Evolutionary conservation across 148 eudicot genomes (phyloP).

Genomic region (Tetragonia tetragonoides): DNA sequence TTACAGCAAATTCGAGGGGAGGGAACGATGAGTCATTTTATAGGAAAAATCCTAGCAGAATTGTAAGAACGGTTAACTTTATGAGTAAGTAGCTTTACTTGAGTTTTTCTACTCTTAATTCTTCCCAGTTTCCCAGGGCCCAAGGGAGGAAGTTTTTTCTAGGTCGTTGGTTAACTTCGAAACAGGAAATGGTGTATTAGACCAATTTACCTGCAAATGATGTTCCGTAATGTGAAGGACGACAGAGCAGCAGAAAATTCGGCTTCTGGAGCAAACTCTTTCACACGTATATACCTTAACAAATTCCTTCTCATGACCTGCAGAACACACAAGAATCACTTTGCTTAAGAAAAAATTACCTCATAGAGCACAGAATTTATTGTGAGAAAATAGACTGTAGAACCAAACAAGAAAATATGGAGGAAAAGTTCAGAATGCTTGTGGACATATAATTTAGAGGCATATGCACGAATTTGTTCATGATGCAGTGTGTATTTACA

Average conservation of each 20-base stretch:
- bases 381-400: neutral
- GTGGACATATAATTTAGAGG: neutral
- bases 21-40: neutral
- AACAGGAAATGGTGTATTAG: neutral
- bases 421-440: neutral
- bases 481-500: no score
- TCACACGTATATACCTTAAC: conserved; percentile 59
- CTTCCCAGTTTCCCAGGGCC: no score
- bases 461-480: neutral
- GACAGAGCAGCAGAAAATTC: conserved; percentile 51
- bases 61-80: no score
- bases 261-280: conserved; percentile 95
- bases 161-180: neutral
- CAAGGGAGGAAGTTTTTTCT: no score
- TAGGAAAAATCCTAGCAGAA: neutral
- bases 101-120: neutral
- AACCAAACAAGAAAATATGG: neutral
- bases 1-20: neutral
- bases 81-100: neutral
- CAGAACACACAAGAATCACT: conserved; percentile 14
- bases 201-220: conserved; percentile 78
- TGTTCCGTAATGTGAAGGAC: conserved; percentile 69
- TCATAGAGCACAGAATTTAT: neutral
- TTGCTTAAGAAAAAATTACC: neutral
- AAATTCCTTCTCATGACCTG: conserved; percentile 93